Evolutionary conservation across 1,284 basidiomycete genomes (phyloP).

Genomic region (Thelephora terrestris): DNA sequence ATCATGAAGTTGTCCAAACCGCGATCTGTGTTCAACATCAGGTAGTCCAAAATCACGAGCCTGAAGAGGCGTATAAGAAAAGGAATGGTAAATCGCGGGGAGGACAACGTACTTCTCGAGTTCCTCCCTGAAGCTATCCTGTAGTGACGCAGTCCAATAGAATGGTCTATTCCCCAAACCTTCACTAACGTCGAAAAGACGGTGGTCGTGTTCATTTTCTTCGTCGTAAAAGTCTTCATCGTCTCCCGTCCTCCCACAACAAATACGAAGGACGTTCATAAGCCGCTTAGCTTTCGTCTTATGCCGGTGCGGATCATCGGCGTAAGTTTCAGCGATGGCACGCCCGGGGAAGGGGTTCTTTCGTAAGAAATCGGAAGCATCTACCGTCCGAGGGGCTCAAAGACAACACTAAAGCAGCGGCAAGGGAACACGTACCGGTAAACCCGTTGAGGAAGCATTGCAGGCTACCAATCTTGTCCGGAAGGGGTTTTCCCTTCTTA

Average conservation of each 20-base stretch:
- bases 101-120: constrained; percentile 62
- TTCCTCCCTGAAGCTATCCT: constrained; percentile 76
- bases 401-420: background rate
- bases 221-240: constrained; percentile 57
- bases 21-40: constrained; percentile 84
- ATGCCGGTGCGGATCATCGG: constrained; percentile 67
- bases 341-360: constrained; percentile 85
- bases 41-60: constrained; percentile 78
- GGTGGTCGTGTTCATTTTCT: constrained; percentile 60
- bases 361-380: constrained; percentile 80
- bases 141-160: constrained; percentile 70
- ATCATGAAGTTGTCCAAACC: constrained; percentile 86
- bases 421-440: constrained; percentile 37
- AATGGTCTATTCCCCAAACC: constrained; percentile 41
- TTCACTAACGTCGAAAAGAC: constrained; percentile 54
- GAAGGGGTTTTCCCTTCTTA: constrained; percentile 72
- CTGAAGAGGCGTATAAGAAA: constrained; percentile 24
- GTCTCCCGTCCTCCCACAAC: constrained; percentile 73
- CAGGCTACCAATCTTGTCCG: constrained; percentile 85
- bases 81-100: background rate
- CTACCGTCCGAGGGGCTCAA: constrained; percentile 26
- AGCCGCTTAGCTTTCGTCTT: constrained; percentile 55
- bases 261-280: constrained; percentile 53
- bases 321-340: constrained; percentile 73
- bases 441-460: constrained; percentile 84